Base-by-base conservation (phyloP, 306 rosid species). In the Cicer pinnatifidum region DNA sequence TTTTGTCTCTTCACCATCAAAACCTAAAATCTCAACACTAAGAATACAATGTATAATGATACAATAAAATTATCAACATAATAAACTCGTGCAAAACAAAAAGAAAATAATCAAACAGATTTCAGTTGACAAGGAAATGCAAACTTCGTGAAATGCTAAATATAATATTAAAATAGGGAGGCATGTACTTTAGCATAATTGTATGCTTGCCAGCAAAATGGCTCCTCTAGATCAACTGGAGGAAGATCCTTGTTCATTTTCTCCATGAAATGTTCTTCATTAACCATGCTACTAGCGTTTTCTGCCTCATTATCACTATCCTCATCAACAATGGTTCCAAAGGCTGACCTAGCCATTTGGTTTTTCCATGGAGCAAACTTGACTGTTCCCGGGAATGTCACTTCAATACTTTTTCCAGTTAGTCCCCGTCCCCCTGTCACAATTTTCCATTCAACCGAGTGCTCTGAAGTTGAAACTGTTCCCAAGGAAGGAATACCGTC, bases 131-230 rank as follows among this genome's bases (percentile, higher is more conserved):
- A 62, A 74, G 69, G 52, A 69, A 69, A 35, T 19, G 54, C 38
- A 45, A 61, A 61, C 50, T 68, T 16, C 39, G 71, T 39, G 37
- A 58, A 9, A 44, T 6, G 33, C 46, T 20, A 67, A 71, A 67
- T 72, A 47, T 28, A 48, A 65, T 15, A 66, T 48, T 40, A 74
- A 19, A 54, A 59, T 12, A 4, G 33, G 52, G 28, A 73, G 65
- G 74, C 10, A 8, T 78, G 19, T 86, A 94, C 99, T 86, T 90
- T 94, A 37, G 99, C 97, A 70, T 86, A 91, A 77, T 91, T 91
- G 82, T 91, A 94, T 17, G 97, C 97, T 83, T 85, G 96, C 99
- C 99, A 94, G 88, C 90, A 91, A 86, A 91, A 94, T 85, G 97
- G 96, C 84, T 94, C 97, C 80, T 91, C 99, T 84, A 94, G 88